Conservation (phyloP, 257 asterid genomes). For the Scutellaria baicalensis region DNA sequence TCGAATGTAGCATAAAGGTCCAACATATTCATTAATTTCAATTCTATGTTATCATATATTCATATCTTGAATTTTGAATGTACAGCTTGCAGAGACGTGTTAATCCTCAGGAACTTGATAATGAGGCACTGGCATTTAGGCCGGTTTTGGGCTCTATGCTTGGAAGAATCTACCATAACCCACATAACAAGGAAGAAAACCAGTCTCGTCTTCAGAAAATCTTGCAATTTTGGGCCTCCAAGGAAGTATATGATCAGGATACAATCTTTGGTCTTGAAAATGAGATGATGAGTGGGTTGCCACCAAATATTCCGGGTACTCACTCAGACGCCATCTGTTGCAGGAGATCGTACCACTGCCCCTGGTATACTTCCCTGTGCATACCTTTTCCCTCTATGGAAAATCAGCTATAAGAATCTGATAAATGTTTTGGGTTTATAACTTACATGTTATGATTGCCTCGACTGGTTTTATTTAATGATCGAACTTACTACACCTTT, state of each 20-base stretch:
- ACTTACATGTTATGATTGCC: background rate
- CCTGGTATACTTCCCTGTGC: slow-evolving; percentile 37
- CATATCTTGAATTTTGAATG: slow-evolving; percentile 2
- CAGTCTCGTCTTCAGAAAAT: slow-evolving; percentile 90
- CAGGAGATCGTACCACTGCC: slow-evolving; percentile 46
- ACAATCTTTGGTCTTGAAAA: slow-evolving; percentile 65
- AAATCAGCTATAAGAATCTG: background rate
- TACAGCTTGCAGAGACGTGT: slow-evolving; percentile 89
- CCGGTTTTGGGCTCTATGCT: slow-evolving; percentile 95
- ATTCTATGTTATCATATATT: background rate
- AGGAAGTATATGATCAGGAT: slow-evolving; percentile 89
- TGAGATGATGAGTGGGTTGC: slow-evolving; percentile 67
- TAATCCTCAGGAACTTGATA: slow-evolving; percentile 78
- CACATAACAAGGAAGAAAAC: slow-evolving; percentile 85
- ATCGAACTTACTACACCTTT: background rate
- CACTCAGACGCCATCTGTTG: slow-evolving; percentile 35
- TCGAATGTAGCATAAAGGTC: background rate
- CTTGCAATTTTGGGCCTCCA: slow-evolving; percentile 92
- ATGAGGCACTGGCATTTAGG: slow-evolving; percentile 88
- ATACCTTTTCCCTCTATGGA: background rate
- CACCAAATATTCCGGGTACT: slow-evolving; percentile 48
- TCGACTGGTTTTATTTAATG: background rate
- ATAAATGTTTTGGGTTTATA: background rate
- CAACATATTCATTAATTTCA: background rate
- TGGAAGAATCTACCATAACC: slow-evolving; percentile 84